These are phyloP conservation scores for Stephanodiscus minutulus DNA, from an alignment of 108 stramenopile species.

Conservation along the genomic window DNA sequence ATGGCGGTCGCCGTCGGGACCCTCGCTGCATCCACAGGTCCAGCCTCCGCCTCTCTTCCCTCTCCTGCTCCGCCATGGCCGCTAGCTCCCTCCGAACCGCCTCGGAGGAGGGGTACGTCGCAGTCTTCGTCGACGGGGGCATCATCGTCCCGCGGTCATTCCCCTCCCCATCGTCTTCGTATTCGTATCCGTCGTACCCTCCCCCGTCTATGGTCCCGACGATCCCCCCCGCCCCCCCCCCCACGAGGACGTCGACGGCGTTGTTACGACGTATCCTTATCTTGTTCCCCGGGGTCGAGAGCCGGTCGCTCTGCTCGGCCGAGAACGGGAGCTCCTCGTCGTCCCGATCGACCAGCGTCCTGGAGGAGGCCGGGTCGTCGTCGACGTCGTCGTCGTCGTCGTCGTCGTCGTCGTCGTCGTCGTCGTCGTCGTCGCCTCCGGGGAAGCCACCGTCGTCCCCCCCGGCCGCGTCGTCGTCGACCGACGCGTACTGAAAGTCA, in stretches of 20 bases:
- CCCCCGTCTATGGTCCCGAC: not conserved
- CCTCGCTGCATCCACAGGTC: constrained; percentile 5
- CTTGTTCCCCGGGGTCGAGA: constrained; percentile 50
- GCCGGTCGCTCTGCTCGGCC: constrained; percentile 50
- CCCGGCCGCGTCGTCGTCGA: no score
- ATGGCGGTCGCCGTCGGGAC: not conserved
- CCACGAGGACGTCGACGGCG: constrained; percentile 10
- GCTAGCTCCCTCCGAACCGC: constrained; percentile 32
- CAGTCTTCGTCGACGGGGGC: not conserved
- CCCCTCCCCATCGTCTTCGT: constrained; percentile 1
- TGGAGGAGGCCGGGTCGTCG: not conserved
- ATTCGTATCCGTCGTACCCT: not conserved
- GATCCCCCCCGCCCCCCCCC: not conserved
- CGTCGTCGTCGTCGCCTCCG: not conserved
- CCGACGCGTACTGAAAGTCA: no score
- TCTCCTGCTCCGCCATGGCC: constrained; percentile 35
- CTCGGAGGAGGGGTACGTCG: constrained; percentile 13
- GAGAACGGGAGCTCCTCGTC: constrained; percentile 58
- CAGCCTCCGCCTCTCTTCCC: constrained; percentile 31
- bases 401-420: not conserved
- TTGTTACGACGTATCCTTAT: constrained; percentile 48
- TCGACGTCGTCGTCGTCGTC: constrained; percentile 8
- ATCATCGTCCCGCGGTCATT: constrained; percentile 10
- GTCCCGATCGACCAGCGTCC: constrained; percentile 16
- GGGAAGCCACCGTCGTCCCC: no score